Percentiles rank a stretch among this genome's conserved stretches.
Evolutionary conservation across 306 rosid genomes (phyloP).

Genomic region (Cyclanthera cordifolia): DNA sequence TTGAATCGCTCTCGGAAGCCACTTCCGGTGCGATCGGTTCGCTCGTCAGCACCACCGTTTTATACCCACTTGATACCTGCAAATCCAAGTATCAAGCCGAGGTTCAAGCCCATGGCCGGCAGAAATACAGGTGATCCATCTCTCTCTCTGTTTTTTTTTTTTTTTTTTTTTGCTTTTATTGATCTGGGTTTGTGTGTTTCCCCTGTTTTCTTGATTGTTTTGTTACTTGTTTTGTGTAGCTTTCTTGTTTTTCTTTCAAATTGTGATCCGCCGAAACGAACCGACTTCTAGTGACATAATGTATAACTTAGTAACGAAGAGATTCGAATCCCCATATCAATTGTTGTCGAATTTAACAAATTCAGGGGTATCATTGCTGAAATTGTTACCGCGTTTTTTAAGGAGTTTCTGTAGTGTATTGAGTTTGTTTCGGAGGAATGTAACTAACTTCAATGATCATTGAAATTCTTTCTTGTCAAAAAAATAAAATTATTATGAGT

Average conservation of each 20-base stretch:
- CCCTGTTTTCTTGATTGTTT: not conserved
- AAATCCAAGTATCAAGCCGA: slow-evolving; percentile 95
- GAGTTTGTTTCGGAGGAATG: not conserved
- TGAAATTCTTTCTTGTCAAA: not conserved
- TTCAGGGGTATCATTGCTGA: not conserved
- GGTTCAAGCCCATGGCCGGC: slow-evolving; percentile 51
- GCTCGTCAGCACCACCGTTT: slow-evolving; percentile 70
- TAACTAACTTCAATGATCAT: not conserved
- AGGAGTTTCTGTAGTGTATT: not conserved
- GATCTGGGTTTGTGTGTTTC: not conserved
- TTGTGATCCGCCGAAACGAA: not conserved
- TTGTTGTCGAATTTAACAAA: no score
- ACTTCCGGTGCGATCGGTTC: slow-evolving; percentile 98
- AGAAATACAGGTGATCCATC: slow-evolving; percentile 47
- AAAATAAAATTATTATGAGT: no score
- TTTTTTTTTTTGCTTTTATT: not conserved
- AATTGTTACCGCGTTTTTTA: not conserved
- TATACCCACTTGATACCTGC: slow-evolving; percentile 93
- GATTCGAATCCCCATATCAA: no score
- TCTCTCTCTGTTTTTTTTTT: no score
- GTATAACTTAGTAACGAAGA: no score
- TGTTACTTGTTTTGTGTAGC: not conserved
- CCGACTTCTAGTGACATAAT: no score
- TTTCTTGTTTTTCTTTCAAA: not conserved
- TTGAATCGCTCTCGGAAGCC: slow-evolving; percentile 90